phyloP scores from a whole-genome alignment of 164 flowering plant species.

The Stephania yunnanensis region DNA sequence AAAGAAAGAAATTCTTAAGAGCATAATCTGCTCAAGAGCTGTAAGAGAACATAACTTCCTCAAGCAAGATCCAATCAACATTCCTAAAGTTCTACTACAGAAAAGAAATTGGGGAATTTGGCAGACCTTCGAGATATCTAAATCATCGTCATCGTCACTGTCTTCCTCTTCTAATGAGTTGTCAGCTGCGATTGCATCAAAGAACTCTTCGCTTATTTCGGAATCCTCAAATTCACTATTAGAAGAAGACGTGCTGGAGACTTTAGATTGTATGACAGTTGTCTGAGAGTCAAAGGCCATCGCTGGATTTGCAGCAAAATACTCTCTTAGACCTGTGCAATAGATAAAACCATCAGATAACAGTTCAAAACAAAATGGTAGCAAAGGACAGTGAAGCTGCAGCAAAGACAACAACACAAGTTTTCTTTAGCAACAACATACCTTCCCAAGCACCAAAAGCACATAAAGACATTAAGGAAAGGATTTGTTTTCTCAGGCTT shows the following conservation, averaged over 20 bases:
- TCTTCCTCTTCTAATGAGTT: conserved; percentile 69
- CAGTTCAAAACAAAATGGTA: not conserved
- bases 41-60: not conserved
- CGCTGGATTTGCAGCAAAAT: conserved; percentile 73
- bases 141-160: conserved; percentile 45
- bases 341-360: conserved; percentile 4
- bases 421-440: not conserved
- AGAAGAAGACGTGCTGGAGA: conserved; percentile 34
- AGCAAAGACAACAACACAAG: not conserved
- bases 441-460: not conserved
- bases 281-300: conserved; percentile 35
- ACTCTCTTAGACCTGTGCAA: conserved; percentile 73
- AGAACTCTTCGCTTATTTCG: conserved; percentile 59
- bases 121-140: conserved; percentile 30
- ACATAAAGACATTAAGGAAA: not conserved
- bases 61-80: not conserved
- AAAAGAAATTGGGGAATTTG: not conserved
- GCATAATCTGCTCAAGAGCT: not conserved
- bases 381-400: not conserved
- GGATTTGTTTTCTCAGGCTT: not conserved
- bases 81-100: not conserved
- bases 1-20: not conserved
- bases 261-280: conserved; percentile 39
- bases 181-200: conserved; percentile 76
- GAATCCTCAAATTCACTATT: conserved; percentile 47